Base-by-base conservation (phyloP, 2,329 filamentous ascomycete species). In the Fusarium sambucinum region DNA sequence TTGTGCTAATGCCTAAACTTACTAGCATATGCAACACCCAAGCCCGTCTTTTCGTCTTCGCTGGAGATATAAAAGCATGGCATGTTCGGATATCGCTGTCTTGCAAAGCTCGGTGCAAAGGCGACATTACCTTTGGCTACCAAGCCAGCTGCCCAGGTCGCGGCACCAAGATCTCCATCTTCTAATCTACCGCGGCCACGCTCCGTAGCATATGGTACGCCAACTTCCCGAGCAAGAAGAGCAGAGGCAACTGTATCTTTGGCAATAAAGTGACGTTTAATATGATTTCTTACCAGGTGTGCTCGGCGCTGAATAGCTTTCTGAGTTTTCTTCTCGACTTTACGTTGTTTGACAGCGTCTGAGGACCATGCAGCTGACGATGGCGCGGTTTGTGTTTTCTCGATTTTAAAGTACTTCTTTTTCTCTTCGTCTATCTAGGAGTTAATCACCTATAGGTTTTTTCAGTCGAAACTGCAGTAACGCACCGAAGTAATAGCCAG, bases 381-480 rank as follows among this genome's bases (percentile, higher is more conserved):
- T 0, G 87, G 83, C 1, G 87, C 86, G 17, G 82, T 82, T 55
- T 85, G 82, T 38, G 86, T 82, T 45, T 83, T 84, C 74, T 90
- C 86, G 50, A 92, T 85, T 71, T 87, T 89, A 77, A 92, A 92
- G 73, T 92, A 92, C 67, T 87, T 90, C 37, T 84, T 84, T 76
- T 87, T 91, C 42, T 83, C 83, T 16, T 77, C 52, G 63, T 89
- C 87, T 88, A 10, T 32, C 16, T 2, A 2, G 14, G 2, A 17
- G 21, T 54, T 23, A 65, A 55, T 38, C 3, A 3, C 6, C 9
- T 14, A 3, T 9, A 17, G 8, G 9, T 38, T 17, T 25, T n/a
- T 14, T 38, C 33, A 16, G 10, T 16, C 3, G 3, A 27, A 30
- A n/a, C 12, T 2, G 6, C 7, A 35, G 13, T 8, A 42, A 23